Percentiles rank a stretch among this genome's conserved stretches.
phyloP scores from a whole-genome alignment of 495 filamentous ascomycete genomes.

The Astrothelium macrocarpum region DNA sequence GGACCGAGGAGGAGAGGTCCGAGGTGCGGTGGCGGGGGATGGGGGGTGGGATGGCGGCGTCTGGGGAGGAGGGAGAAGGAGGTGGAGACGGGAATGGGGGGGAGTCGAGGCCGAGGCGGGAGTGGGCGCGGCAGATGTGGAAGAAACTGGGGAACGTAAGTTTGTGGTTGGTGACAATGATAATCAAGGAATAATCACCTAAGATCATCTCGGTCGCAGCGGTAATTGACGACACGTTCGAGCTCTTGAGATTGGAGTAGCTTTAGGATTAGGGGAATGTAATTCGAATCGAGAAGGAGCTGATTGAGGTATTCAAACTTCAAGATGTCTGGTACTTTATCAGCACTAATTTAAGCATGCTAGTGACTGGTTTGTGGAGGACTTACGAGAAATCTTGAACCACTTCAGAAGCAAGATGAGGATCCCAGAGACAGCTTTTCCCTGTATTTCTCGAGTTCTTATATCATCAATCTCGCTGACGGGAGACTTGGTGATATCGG shows the following conservation, averaged over 20 bases:
- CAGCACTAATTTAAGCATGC: too few species aligned
- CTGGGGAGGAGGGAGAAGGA: slow-evolving; percentile 33
- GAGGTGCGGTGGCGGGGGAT: slow-evolving; percentile 41
- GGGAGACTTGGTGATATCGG: slow-evolving; percentile 7
- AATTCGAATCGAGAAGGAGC: slow-evolving; percentile 85
- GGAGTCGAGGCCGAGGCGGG: slow-evolving; percentile 17
- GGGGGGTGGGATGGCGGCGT: slow-evolving; percentile 78
- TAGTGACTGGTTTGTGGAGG: too few species aligned
- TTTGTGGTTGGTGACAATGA: background rate
- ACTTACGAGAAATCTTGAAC: slow-evolving; percentile 90
- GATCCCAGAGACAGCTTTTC: slow-evolving; percentile 81
- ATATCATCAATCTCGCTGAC: slow-evolving; percentile 70
- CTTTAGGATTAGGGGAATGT: slow-evolving; percentile 84
- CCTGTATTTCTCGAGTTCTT: slow-evolving; percentile 72
- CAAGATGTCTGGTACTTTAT: slow-evolving; percentile 58
- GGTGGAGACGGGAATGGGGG: slow-evolving; percentile 33
- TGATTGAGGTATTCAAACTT: slow-evolving; percentile 96
- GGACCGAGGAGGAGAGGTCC: slow-evolving; percentile 13
- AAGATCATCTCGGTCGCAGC: slow-evolving; percentile 71
- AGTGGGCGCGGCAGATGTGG: slow-evolving; percentile 55
- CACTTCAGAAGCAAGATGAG: slow-evolving; percentile 83
- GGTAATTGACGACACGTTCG: slow-evolving; percentile 75
- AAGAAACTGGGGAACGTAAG: slow-evolving; percentile 61
- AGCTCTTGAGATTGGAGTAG: slow-evolving; percentile 87
- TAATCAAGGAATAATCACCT: slow-evolving; percentile 32